Percentiles rank a stretch among this genome's conserved stretches.
These are phyloP conservation scores for Brassica napus DNA, from an alignment of 345 rosid species.

Conservation along the genomic window DNA sequence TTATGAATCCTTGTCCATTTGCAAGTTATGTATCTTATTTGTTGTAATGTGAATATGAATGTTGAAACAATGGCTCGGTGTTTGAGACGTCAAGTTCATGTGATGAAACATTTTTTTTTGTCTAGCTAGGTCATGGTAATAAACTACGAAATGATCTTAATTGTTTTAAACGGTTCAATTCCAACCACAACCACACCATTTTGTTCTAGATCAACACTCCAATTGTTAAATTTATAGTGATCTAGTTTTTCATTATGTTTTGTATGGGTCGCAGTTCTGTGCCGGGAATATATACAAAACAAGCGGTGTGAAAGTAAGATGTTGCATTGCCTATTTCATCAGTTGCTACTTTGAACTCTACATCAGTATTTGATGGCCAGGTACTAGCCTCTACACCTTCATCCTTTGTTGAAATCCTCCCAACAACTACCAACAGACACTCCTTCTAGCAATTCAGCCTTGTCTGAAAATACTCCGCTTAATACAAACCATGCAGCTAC, in stretches of 20 bases:
- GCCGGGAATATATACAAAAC: slow-evolving; percentile 19
- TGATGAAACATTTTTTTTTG: neutral
- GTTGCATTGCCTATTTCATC: too few relatives aligned
- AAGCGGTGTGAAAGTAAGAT: neutral
- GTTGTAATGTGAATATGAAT: neutral
- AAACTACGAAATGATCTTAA: neutral
- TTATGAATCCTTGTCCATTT: neutral
- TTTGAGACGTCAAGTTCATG: neutral
- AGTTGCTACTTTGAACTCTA: too few relatives aligned
- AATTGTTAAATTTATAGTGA: neutral
- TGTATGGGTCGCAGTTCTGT: slow-evolving; percentile 21
- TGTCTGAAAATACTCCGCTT: too few relatives aligned
- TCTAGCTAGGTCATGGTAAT: neutral
- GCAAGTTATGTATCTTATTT: neutral
- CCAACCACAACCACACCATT: neutral
- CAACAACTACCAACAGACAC: too few relatives aligned
- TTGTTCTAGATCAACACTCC: neutral
- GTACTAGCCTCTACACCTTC: too few relatives aligned
- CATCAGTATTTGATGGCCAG: too few relatives aligned
- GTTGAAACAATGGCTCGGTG: neutral
- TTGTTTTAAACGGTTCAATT: neutral
- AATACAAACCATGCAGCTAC: too few relatives aligned
- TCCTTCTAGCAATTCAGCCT: too few relatives aligned
- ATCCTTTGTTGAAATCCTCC: too few relatives aligned
- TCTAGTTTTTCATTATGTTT: neutral